Base-by-base conservation (phyloP, 306 rosid genomes). In the Acacia confusa region DNA sequence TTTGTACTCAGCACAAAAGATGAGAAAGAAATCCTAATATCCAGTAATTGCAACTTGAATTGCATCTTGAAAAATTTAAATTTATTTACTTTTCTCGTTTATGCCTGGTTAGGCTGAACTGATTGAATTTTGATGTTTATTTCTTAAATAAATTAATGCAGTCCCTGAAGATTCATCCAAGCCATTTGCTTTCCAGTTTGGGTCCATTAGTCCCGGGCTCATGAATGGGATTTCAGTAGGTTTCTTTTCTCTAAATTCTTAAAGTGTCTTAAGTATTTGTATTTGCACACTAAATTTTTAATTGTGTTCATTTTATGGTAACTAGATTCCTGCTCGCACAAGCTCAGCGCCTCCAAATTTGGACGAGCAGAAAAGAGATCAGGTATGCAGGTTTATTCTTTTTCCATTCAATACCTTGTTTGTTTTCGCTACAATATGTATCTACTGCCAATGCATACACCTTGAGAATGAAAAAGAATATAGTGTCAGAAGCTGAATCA, bases 261-360 rank as follows among this genome's bases (percentile, higher is more conserved):
- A 72, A 79, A 72, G 76, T 2, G n/a, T 66, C 64, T 74, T 2
- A 30, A 16, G 15, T 61, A 61, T 38, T 67, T 36, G 34, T 60
- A 61, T 43, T 67, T 30, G 22, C 30, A n/a, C 45, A 43, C 57
- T 43, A 24, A 24, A 22, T 78, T 70, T 34, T 50, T 78, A 70
- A 86, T 79, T 74, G 25, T 84, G 44, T 73, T 75, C 72, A 38
- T 68, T 65, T 78, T 83, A 58, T 38, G 60, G 66, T 83, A 78
- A 85, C 78, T 88, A 96, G 99, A 82, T 96, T 86, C 98, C 98
- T 61, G 94, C 97, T 77, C 92, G 98, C 66, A 96, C 99, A 25
- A 92, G 89, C 89, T 96, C 99, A 78, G 98, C 97, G 36, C 99
- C 99, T 79, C 98, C 99, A 53, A 94, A 94, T 91, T 81, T 96